These are phyloP conservation scores for Fonsecaea monophora DNA, from an alignment of 2,329 filamentous ascomycete genomes.

Conservation along the genomic window DNA sequence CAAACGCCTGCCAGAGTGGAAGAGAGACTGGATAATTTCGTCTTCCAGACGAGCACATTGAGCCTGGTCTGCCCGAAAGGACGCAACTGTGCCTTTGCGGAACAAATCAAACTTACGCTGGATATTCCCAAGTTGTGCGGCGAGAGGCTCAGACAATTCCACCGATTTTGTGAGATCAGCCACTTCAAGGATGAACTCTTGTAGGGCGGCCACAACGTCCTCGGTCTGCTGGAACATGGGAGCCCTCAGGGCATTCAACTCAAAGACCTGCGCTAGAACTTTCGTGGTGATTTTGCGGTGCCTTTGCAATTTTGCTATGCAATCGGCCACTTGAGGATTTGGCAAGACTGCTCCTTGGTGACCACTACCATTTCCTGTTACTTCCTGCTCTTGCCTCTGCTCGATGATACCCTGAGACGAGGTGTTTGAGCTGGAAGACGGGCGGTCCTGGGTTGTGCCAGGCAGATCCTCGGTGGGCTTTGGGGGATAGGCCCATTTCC, in stretches of 20 bases:
- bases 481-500: neutral
- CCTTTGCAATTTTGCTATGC: slow-evolving; percentile 10
- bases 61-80: slow-evolving; percentile 7
- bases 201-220: slow-evolving; percentile 4
- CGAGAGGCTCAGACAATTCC: slow-evolving; percentile 2
- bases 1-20: slow-evolving; percentile 11
- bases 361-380: neutral
- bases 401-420: neutral
- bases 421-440: neutral
- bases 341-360: neutral
- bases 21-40: slow-evolving; percentile 20
- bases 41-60: slow-evolving; percentile 9
- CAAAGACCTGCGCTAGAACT: slow-evolving; percentile 6
- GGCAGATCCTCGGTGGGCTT: neutral
- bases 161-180: neutral
- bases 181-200: slow-evolving; percentile 9
- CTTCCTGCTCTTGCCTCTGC: neutral
- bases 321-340: neutral
- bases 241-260: slow-evolving; percentile 15
- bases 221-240: slow-evolving; percentile 10
- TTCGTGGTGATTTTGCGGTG: neutral
- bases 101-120: slow-evolving; percentile 10
- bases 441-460: neutral
- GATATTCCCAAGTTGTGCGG: neutral
- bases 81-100: slow-evolving; percentile 9